A percentile compares a stretch with the other conserved stretches of the same genome.
phyloP scores from a whole-genome alignment of 1,284 basidiomycete species.

The Ceratobasidium sp. region DNA sequence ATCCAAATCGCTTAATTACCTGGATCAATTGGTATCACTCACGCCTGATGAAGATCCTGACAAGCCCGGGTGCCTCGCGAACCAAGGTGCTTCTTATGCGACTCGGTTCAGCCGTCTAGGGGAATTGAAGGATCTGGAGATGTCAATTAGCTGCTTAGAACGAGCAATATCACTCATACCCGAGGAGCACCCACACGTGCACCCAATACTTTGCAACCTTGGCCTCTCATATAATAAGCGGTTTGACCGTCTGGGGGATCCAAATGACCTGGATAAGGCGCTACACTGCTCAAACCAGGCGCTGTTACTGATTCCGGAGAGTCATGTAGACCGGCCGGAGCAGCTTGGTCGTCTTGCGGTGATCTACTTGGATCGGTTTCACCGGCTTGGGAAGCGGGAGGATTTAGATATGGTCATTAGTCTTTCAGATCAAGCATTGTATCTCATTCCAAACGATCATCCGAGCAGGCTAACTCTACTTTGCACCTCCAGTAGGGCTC shows the following conservation, averaged over 20 bases:
- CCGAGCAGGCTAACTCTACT: background rate
- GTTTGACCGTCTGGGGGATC: no score
- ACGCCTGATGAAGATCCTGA: background rate
- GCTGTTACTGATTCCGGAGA: background rate
- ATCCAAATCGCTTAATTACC: background rate
- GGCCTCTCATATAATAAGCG: no score
- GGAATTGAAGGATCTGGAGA: background rate
- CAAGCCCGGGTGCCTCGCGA: background rate
- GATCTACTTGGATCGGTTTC: background rate
- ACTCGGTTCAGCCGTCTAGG: background rate
- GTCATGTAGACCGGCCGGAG: background rate
- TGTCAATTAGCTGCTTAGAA: slow-evolving; percentile 4
- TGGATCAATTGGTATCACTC: background rate
- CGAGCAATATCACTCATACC: background rate
- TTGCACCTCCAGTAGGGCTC: no score
- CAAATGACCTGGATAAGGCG: no score
- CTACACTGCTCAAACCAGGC: no score
- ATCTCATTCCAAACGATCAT: background rate
- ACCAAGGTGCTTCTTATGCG: background rate
- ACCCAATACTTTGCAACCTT: no score
- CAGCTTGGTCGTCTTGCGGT: background rate
- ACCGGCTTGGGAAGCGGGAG: background rate
- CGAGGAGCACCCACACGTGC: no score
- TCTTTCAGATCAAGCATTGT: slow-evolving; percentile 1
- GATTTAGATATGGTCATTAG: background rate